Percentiles rank a stretch among this genome's conserved stretches.
Conservation (phyloP, 345 rosid species). For the Carallia brachiata region DNA sequence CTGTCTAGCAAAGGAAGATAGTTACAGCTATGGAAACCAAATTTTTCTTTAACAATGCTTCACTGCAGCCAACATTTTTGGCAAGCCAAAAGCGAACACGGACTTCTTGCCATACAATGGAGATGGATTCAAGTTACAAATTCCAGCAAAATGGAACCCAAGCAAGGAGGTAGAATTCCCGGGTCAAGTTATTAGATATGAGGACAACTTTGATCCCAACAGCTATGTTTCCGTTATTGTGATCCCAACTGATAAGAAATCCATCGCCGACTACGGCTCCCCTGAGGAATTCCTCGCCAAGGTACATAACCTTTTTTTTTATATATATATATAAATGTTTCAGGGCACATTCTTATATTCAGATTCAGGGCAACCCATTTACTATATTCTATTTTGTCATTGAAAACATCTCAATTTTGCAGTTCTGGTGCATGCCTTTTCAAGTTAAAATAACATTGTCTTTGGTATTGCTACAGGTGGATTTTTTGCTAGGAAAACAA, state of each 20-base stretch:
- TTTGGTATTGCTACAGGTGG: slow-evolving; percentile 45
- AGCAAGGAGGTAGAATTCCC: slow-evolving; percentile 88
- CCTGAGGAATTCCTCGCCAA: slow-evolving; percentile 70
- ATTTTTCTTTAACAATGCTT: not conserved
- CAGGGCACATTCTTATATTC: not conserved
- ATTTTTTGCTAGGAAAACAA: slow-evolving; percentile 85
- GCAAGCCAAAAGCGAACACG: slow-evolving; percentile 83
- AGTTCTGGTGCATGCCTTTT: not conserved
- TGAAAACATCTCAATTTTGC: too few species aligned
- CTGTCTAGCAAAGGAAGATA: not conserved
- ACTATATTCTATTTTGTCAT: too few species aligned
- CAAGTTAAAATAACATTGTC: not conserved
- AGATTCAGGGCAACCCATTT: not conserved
- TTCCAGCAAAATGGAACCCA: slow-evolving; percentile 96
- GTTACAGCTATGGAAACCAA: not conserved
- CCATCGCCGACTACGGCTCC: slow-evolving; percentile 78
- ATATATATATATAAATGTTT: too few species aligned
- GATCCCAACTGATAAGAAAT: slow-evolving; percentile 80
- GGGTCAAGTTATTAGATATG: slow-evolving; percentile 81
- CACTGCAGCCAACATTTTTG: slow-evolving; percentile 81
- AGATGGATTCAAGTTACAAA: slow-evolving; percentile 65
- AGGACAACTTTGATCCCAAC: slow-evolving; percentile 82
- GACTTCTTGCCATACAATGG: slow-evolving; percentile 71
- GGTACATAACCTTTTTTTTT: slow-evolving; percentile 26
- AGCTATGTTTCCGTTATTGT: slow-evolving; percentile 59